These are phyloP conservation scores for Collybiopsis luxurians DNA, from an alignment of 768 basidiomycete species.

Conservation along the genomic window DNA sequence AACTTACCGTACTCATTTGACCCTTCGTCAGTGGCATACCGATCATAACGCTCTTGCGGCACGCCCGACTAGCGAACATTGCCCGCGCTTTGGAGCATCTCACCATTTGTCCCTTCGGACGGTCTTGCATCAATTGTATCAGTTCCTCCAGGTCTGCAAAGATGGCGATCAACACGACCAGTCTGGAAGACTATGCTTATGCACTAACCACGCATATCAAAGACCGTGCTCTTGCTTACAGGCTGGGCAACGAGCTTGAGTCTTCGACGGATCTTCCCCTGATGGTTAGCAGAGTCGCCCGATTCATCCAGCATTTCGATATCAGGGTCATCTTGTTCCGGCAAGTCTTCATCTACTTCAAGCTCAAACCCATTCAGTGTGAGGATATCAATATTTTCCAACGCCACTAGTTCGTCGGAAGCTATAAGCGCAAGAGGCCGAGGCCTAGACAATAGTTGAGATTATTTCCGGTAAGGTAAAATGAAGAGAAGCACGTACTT, in stretches of 20 bases:
- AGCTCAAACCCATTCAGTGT: constrained; percentile 75
- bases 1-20: constrained; percentile 71
- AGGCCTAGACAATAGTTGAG: constrained; percentile 48
- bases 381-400: constrained; percentile 84
- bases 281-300: background rate
- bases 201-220: constrained; percentile 77
- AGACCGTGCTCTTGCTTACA: constrained; percentile 86
- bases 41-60: constrained; percentile 95
- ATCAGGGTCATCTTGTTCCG: constrained; percentile 12
- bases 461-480: background rate
- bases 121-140: constrained; percentile 79
- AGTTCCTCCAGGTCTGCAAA: constrained; percentile 86
- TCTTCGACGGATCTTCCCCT: constrained; percentile 27
- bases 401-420: constrained; percentile 82
- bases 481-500: constrained; percentile 44
- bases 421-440: constrained; percentile 80
- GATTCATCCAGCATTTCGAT: constrained; percentile 10
- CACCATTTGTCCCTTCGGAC: constrained; percentile 77
- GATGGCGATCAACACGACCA: constrained; percentile 6
- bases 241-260: constrained; percentile 81
- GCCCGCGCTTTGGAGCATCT: constrained; percentile 89
- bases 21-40: constrained; percentile 74
- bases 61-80: constrained; percentile 98
- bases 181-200: background rate
- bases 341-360: constrained; percentile 8